These are phyloP conservation scores for Suillus spraguei DNA, from an alignment of 768 basidiomycete genomes.

Conservation along the genomic window DNA sequence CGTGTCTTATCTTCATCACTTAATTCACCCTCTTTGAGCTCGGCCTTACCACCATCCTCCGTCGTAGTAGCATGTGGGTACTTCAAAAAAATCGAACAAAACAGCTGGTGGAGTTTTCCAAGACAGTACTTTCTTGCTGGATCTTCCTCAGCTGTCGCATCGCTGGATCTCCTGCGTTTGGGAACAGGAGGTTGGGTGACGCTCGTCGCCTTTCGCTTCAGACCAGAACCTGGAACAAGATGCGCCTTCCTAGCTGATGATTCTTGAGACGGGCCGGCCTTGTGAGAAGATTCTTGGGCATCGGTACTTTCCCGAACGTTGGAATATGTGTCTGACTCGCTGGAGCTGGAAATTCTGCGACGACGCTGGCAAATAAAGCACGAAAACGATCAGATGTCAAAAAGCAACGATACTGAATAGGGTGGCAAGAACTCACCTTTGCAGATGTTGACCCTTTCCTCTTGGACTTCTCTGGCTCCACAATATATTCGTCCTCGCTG, in stretches of 20 bases:
- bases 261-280: constrained; percentile 17
- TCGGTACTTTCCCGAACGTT: constrained; percentile 26
- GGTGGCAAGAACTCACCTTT: constrained; percentile 45
- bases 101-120: constrained; percentile 71
- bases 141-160: constrained; percentile 56
- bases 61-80: constrained; percentile 58
- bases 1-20: constrained; percentile 60
- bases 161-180: constrained; percentile 51
- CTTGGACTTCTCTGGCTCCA: constrained; percentile 39
- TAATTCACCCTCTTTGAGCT: constrained; percentile 55
- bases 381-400: constrained; percentile 15
- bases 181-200: constrained; percentile 40
- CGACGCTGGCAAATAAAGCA: constrained; percentile 41
- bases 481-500: constrained; percentile 77
- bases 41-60: constrained; percentile 34
- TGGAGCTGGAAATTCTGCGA: constrained; percentile 41
- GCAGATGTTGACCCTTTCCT: constrained; percentile 30
- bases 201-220: constrained; percentile 61
- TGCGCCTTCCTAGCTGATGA: constrained; percentile 27
- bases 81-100: constrained; percentile 68
- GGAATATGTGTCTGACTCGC: constrained; percentile 45
- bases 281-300: constrained; percentile 18
- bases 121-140: constrained; percentile 80
- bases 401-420: constrained; percentile 19
- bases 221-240: constrained; percentile 22